Percentiles rank a stretch among this genome's conserved stretches.
Evolutionary conservation across 371 early-diverging fungal species (phyloP).

Genomic region (Mortierella sp.): DNA sequence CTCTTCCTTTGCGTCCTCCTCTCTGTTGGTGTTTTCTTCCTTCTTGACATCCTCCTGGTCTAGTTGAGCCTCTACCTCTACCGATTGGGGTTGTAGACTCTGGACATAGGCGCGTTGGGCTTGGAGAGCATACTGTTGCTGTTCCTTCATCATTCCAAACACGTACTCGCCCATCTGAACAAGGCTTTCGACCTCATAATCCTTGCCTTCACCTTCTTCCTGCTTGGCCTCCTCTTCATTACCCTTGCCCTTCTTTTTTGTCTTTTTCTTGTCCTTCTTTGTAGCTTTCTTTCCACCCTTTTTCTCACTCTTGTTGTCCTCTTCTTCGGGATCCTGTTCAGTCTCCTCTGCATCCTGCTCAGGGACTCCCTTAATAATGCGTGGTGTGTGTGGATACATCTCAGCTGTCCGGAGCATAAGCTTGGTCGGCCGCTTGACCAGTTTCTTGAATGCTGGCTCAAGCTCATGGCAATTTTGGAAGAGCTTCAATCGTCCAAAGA

Average conservation of each 20-base stretch:
- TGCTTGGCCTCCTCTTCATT: slow-evolving; percentile 34
- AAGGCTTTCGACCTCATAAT: slow-evolving; percentile 58
- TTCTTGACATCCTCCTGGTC: too few species aligned
- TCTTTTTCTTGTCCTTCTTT: slow-evolving; percentile 18
- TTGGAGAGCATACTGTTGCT: slow-evolving; percentile 63
- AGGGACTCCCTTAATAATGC: slow-evolving; percentile 8
- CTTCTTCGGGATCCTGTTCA: background rate
- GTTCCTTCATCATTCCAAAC: slow-evolving; percentile 78
- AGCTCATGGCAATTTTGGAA: slow-evolving; percentile 86
- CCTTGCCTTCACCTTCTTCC: slow-evolving; percentile 41
- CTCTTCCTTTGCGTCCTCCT: too few species aligned
- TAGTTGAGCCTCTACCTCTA: slow-evolving; percentile 10
- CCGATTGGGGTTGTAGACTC: slow-evolving; percentile 25
- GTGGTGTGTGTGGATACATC: slow-evolving; percentile 56
- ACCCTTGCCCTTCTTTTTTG: slow-evolving; percentile 10
- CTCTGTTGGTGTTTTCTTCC: too few species aligned
- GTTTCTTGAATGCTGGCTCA: slow-evolving; percentile 66
- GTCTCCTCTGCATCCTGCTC: slow-evolving; percentile 12
- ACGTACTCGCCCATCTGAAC: slow-evolving; percentile 76
- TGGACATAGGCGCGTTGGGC: slow-evolving; percentile 39
- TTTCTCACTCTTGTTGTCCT: slow-evolving; percentile 9
- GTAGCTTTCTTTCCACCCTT: slow-evolving; percentile 14
- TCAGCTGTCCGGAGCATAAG: slow-evolving; percentile 72
- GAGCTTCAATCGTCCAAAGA: slow-evolving; percentile 80
- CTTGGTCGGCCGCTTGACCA: slow-evolving; percentile 59